These are phyloP conservation scores for Sicyos edulis DNA, from an alignment of 306 rosid genomes.

Conservation along the genomic window DNA sequence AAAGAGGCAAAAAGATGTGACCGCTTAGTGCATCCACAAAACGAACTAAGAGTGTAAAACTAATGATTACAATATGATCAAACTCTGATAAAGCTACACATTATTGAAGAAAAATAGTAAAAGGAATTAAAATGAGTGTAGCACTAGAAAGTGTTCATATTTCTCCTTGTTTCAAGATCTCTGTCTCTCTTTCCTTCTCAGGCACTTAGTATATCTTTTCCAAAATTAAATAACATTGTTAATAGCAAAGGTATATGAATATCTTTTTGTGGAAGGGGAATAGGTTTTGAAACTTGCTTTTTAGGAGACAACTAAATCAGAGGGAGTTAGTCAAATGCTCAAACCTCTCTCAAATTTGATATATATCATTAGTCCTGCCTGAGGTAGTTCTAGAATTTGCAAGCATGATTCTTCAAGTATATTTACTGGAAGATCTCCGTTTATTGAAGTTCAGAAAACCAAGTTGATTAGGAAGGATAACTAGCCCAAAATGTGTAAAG, in stretches of 20 bases:
- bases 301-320: constrained; percentile 1
- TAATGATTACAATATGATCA: neutral
- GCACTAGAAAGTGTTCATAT: neutral
- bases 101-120: neutral
- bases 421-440: neutral
- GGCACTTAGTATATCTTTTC: neutral
- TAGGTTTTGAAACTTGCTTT: neutral
- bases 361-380: neutral
- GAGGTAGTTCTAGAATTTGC: neutral
- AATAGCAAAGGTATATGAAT: neutral
- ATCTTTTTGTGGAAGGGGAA: neutral
- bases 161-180: neutral
- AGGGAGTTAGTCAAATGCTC: neutral
- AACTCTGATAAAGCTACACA: neutral
- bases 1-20: constrained; percentile 6
- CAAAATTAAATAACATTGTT: neutral
- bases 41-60: neutral
- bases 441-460: neutral
- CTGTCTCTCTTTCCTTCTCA: neutral
- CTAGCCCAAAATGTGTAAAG: neutral
- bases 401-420: neutral
- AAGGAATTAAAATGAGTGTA: neutral
- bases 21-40: neutral
- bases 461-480: neutral
- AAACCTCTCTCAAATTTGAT: neutral